Conservation (phyloP, 768 basidiomycete species). For the Panellus pusillus region DNA sequence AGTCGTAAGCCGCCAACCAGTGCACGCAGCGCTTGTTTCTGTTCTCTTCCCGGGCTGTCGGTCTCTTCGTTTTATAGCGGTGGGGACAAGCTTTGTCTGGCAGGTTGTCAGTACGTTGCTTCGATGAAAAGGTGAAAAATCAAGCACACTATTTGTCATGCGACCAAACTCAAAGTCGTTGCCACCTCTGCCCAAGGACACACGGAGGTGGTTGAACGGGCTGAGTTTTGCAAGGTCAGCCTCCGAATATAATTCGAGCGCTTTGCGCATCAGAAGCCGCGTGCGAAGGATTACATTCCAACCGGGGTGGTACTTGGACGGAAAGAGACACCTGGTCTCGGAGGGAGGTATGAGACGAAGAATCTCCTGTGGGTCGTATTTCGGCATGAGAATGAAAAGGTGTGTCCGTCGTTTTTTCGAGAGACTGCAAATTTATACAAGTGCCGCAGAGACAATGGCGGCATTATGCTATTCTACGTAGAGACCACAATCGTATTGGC, state of each 20-base stretch:
- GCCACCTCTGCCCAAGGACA: not conserved
- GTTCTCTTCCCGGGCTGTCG: not conserved
- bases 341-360: too few relatives aligned
- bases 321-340: slow-evolving; percentile 1
- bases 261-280: slow-evolving; percentile 3
- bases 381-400: too few relatives aligned
- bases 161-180: not conserved
- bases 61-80: not conserved
- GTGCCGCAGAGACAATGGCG: too few relatives aligned
- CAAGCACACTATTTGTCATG: too few relatives aligned
- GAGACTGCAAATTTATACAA: too few relatives aligned
- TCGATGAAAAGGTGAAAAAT: too few relatives aligned
- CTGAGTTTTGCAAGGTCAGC: not conserved
- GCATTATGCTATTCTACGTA: too few relatives aligned
- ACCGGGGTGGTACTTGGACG: not conserved
- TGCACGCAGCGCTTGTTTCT: not conserved
- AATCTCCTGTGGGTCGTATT: too few relatives aligned
- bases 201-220: not conserved
- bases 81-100: too few relatives aligned
- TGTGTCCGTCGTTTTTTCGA: too few relatives aligned
- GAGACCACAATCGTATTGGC: too few relatives aligned
- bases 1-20: not conserved
- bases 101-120: too few relatives aligned
- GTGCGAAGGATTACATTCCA: not conserved
- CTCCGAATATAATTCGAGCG: not conserved